Percentiles rank a stretch among this genome's conserved stretches.
These are phyloP conservation scores for Apiospora kogelbergensis DNA, from an alignment of 2,329 filamentous ascomycete species.

Conservation along the genomic window DNA sequence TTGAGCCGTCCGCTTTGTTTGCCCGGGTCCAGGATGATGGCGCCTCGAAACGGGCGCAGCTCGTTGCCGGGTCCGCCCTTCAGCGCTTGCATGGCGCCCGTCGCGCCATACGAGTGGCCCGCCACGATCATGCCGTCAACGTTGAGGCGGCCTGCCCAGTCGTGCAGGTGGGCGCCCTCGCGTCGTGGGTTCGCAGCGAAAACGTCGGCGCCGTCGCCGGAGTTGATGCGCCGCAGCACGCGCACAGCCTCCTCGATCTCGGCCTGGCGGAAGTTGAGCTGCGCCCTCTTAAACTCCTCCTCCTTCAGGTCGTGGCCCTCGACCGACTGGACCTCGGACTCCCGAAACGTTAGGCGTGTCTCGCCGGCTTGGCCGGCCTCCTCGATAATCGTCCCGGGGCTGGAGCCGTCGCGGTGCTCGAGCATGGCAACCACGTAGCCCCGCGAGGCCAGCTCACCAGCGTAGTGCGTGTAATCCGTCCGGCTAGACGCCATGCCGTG, in stretches of 20 bases:
- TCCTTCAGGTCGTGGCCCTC: constrained; percentile 23
- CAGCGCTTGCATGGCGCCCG: constrained; percentile 61
- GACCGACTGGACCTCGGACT: constrained; percentile 36
- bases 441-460: constrained; percentile 49
- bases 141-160: constrained; percentile 56
- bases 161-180: constrained; percentile 46
- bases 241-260: constrained; percentile 47
- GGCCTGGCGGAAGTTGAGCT: constrained; percentile 50
- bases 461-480: constrained; percentile 52
- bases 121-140: constrained; percentile 54
- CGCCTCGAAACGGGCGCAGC: constrained; percentile 51
- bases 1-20: constrained; percentile 64
- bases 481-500: constrained; percentile 51
- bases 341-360: constrained; percentile 35
- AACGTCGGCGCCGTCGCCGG: constrained; percentile 35
- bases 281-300: constrained; percentile 42
- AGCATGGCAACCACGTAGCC: constrained; percentile 50
- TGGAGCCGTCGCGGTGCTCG: constrained; percentile 54
- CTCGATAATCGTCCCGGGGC: constrained; percentile 43
- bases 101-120: constrained; percentile 68
- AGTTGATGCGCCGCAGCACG: constrained; percentile 41
- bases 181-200: constrained; percentile 42
- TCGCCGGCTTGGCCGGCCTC: constrained; percentile 29
- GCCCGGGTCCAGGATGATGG: constrained; percentile 64
- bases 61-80: constrained; percentile 42